Conservation (phyloP, 2,329 filamentous ascomycete genomes). For the Lithohypha guttulata region DNA sequence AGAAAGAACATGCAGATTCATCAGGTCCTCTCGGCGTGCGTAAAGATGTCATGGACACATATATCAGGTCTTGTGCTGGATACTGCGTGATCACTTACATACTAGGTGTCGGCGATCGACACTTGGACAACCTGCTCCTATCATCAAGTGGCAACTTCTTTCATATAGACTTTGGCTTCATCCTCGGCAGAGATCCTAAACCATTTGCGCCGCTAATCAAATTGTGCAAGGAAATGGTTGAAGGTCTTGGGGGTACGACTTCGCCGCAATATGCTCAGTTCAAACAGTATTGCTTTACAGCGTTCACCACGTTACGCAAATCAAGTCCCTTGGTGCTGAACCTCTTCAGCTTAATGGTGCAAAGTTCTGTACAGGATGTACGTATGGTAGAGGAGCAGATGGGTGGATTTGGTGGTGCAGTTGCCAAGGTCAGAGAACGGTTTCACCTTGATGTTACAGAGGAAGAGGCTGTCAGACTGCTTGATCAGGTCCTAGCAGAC, state of each 20-base stretch:
- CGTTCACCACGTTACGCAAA: constrained; percentile 83
- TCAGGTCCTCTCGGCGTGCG: constrained; percentile 72
- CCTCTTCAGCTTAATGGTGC: constrained; percentile 90
- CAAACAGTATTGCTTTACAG: constrained; percentile 91
- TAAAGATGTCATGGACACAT: constrained; percentile 87
- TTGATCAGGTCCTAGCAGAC: constrained; percentile 84
- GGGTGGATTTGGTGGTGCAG: constrained; percentile 40
- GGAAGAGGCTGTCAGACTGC: constrained; percentile 79
- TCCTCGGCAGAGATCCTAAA: constrained; percentile 91
- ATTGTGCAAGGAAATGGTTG: constrained; percentile 93
- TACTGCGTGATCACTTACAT: constrained; percentile 99
- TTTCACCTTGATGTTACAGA: constrained; percentile 87
- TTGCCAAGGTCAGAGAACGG: constrained; percentile 86
- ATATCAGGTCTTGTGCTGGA: constrained; percentile 88
- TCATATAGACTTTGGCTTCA: constrained; percentile 97
- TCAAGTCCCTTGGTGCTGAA: constrained; percentile 86
- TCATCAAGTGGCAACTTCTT: constrained; percentile 90
- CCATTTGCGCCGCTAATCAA: constrained; percentile 97
- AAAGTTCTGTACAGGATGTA: constrained; percentile 94
- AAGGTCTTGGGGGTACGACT: constrained; percentile 83
- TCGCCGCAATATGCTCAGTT: constrained; percentile 79
- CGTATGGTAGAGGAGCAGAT: constrained; percentile 76
- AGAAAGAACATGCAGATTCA: constrained; percentile 79
- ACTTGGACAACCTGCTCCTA: constrained; percentile 88
- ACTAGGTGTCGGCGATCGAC: constrained; percentile 86